Conservation (phyloP, 2,329 filamentous ascomycete genomes). For the Sphaerostilbella broomeana region DNA sequence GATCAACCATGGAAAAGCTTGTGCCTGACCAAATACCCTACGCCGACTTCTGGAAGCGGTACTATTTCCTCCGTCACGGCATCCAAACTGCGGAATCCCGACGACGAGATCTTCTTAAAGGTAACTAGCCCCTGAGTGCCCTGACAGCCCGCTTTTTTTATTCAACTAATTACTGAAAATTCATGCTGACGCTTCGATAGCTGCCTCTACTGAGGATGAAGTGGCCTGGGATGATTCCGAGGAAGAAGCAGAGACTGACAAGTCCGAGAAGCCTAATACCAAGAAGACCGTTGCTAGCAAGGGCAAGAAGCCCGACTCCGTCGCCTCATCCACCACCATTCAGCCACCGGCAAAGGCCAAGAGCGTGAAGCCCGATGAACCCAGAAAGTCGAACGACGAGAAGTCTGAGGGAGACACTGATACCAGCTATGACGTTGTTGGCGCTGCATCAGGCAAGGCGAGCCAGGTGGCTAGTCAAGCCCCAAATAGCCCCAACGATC, state of each 20-base stretch:
- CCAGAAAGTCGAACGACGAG: conserved; percentile 75
- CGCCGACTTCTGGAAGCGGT: conserved; percentile 82
- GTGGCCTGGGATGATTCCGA: conserved; percentile 20
- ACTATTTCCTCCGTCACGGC: conserved; percentile 89
- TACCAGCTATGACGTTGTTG: conserved; percentile 90
- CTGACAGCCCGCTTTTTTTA: background rate
- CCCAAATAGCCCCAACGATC: conserved; percentile 63
- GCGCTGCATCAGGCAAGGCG: conserved; percentile 64
- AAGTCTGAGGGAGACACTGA: conserved; percentile 91
- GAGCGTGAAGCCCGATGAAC: conserved; percentile 55
- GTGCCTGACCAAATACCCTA: conserved; percentile 94
- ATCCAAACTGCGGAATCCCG: conserved; percentile 90
- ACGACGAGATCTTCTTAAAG: conserved; percentile 82
- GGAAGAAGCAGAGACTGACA: conserved; percentile 36
- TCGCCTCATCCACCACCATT: conserved; percentile 54
- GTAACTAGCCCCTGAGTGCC: conserved; percentile 38
- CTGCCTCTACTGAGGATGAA: conserved; percentile 59
- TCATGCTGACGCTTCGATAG: conserved; percentile 30
- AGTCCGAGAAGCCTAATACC: conserved; percentile 18
- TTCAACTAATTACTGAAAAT: background rate
- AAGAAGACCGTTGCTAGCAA: conserved; percentile 29
- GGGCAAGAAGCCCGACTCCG: conserved; percentile 41
- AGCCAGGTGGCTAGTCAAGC: conserved; percentile 81
- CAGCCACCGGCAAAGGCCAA: conserved; percentile 40
- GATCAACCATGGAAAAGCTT: conserved; percentile 85